Conservation (phyloP, 2,329 filamentous ascomycete species). For the Colletotrichum tanaceti region DNA sequence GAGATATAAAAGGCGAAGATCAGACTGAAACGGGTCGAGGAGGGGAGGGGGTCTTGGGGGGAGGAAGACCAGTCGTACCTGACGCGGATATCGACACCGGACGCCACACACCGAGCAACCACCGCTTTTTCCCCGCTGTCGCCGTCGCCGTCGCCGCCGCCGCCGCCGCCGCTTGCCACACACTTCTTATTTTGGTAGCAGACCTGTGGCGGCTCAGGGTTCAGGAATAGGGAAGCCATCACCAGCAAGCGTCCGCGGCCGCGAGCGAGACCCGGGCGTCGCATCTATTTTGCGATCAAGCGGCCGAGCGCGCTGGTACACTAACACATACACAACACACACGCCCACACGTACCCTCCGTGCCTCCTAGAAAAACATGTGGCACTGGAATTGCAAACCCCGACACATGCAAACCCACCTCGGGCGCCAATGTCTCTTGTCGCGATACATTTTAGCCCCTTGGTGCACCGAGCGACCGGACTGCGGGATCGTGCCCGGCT, state of each 20-base stretch:
- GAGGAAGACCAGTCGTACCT: not conserved
- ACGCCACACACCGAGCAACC: constrained; percentile 32
- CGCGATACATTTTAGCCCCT: constrained; percentile 3
- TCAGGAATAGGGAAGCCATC: constrained; percentile 7
- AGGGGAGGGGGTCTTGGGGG: too few relatives aligned
- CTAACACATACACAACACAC: too few relatives aligned
- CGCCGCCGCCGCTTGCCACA: constrained; percentile 13
- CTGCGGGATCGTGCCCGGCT: not conserved
- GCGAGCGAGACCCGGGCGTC: constrained; percentile 13
- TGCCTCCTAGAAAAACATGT: too few relatives aligned
- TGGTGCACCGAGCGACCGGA: constrained; percentile 19
- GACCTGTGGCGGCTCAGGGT: not conserved
- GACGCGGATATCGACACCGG: constrained; percentile 22
- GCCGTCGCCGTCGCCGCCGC: not conserved
- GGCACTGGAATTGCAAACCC: not conserved
- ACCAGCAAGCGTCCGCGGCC: not conserved
- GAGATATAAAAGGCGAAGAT: constrained; percentile 11
- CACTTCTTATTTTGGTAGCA: not conserved
- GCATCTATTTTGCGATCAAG: constrained; percentile 16
- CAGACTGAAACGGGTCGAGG: constrained; percentile 30
- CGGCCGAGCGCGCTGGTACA: not conserved
- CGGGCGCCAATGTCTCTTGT: not conserved
- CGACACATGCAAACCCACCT: not conserved
- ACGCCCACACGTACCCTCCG: too few relatives aligned
- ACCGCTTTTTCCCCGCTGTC: not conserved